phyloP scores from a whole-genome alignment of 169 alveolate species.

The Eimeria sp. region DNA sequence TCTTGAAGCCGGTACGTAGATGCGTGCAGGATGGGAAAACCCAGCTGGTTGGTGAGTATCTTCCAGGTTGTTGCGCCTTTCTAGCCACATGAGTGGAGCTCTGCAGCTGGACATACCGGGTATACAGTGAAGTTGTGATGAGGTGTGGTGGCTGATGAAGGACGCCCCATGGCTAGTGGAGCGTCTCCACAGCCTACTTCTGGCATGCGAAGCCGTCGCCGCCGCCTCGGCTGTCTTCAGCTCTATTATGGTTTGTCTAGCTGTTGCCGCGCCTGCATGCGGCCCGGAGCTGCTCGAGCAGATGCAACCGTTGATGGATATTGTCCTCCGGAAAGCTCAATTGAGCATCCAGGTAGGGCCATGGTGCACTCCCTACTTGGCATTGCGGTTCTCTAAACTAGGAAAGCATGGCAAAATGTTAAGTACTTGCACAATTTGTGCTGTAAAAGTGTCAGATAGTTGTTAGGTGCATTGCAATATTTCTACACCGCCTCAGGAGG shows the following conservation, averaged over 20 bases:
- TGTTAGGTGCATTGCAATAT: not conserved
- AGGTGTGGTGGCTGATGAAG: conserved; percentile 34
- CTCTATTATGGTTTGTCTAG: conserved; percentile 45
- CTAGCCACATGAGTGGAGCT: not conserved
- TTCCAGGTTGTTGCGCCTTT: not conserved
- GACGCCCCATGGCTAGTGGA: conserved; percentile 82
- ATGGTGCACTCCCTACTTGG: not conserved
- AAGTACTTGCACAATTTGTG: not conserved
- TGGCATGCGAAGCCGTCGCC: conserved; percentile 51
- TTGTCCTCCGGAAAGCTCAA: conserved; percentile 37
- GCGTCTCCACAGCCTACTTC: conserved; percentile 62
- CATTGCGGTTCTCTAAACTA: not conserved
- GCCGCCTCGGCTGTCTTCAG: conserved; percentile 65
- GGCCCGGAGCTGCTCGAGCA: conserved; percentile 63
- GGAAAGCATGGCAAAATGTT: not conserved
- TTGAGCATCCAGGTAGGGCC: conserved; percentile 20
- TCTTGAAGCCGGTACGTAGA: conserved; percentile 69
- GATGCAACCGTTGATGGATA: conserved; percentile 62
- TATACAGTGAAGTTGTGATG: not conserved
- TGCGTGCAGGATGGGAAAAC: not conserved
- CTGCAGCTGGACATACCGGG: not conserved
- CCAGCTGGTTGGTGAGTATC: not conserved
- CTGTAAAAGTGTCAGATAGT: not conserved
- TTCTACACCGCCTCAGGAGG: not conserved
- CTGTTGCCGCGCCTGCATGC: conserved; percentile 71